Evolutionary conservation across 495 filamentous ascomycete species (phyloP).

Genomic region (Tuber indicum): DNA sequence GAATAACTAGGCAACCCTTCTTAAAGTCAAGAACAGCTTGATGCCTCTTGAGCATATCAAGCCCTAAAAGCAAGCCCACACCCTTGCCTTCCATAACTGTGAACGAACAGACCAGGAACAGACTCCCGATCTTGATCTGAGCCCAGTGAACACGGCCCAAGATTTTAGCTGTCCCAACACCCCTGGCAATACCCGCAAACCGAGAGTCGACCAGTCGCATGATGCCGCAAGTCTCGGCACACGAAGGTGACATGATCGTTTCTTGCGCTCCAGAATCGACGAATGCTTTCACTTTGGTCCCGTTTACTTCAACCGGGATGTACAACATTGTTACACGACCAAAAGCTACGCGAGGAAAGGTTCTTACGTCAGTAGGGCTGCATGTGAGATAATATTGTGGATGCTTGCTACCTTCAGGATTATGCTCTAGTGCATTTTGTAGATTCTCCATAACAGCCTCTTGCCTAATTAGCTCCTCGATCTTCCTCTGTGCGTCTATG

Average conservation of each 20-base stretch:
- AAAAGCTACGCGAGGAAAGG: constrained; percentile 58
- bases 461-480: constrained; percentile 93
- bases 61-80: constrained; percentile 86
- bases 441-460: constrained; percentile 89
- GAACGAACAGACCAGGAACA: constrained; percentile 87
- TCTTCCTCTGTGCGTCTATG: constrained; percentile 78
- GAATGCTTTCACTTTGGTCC: constrained; percentile 83
- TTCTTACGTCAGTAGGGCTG: constrained; percentile 18
- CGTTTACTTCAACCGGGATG: constrained; percentile 92
- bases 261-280: constrained; percentile 97
- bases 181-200: constrained; percentile 82
- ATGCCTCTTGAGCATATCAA: constrained; percentile 94
- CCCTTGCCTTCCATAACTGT: constrained; percentile 99
- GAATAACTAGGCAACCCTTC: constrained; percentile 73
- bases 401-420: constrained; percentile 71
- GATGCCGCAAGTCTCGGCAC: constrained; percentile 85
- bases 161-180: constrained; percentile 89
- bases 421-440: constrained; percentile 90
- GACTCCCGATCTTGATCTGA: constrained; percentile 81
- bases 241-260: constrained; percentile 95
- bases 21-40: constrained; percentile 86
- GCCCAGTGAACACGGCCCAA: constrained; percentile 91
- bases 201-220: constrained; percentile 93
- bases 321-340: constrained; percentile 92
- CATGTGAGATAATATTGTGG: constrained; percentile 9